Evolutionary conservation across 768 basidiomycete species (phyloP), one percentile per base, ranked within the genome.

Genomic region (Piloderma croceum): DNA sequence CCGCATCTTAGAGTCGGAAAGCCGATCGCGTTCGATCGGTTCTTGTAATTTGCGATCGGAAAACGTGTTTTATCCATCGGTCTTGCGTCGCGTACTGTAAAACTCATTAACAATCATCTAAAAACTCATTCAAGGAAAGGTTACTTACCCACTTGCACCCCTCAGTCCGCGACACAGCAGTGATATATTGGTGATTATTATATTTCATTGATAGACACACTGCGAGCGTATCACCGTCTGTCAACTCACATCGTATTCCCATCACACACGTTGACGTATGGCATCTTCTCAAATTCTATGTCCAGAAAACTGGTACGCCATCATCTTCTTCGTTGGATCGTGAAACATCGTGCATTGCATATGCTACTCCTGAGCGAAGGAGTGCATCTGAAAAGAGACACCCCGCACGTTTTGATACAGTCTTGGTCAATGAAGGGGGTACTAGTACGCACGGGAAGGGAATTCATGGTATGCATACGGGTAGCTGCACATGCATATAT

Each of bases 391-490:
- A 51, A 1, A 32, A 41, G 3, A 5, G 17, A 0, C 39, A 57
- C 20, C 54, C 55, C 3, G 58, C 44, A 1, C 43, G 59, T 3
- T 70, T 68, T 50, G 67, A 72, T 42, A 67, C 59, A 3, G 61
- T 46, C 1, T 42, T 66, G 4, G 42, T 61, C 25, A 55, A 57
- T 12, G 38, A 44, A 22, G 46, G 45, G 4, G 31, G 12, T 15
- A 22, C 24, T 15, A 31, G 33, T 13, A 34, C 42, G 7, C 13
- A 31, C 9, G 29, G 13, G 12, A 44, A 29, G 13, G 52, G 51
- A 2, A 22, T 47, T 5, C 21, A 45, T 40, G 55, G 58, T 61
- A 38, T 11, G 41, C 38, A 24, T 25, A 15, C 12, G n/a, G 15
- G 18, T 24, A 35, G 20, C 10, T 33, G n/a, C 23, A 9, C 9